Base-by-base conservation (phyloP, 768 basidiomycete genomes). In the Naganishia antarctica region DNA sequence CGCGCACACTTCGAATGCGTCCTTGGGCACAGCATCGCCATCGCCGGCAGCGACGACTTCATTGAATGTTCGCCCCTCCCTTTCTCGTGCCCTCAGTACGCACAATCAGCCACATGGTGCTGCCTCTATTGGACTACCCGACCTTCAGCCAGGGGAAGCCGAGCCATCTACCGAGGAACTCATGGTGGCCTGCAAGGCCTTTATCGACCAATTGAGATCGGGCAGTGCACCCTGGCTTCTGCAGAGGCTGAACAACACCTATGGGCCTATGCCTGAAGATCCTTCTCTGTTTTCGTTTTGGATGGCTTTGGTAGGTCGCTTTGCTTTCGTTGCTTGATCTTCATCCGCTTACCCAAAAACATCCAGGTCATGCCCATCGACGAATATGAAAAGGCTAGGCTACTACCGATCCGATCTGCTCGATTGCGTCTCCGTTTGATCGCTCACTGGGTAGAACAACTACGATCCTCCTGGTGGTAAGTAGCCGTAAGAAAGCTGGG, bases 201-300 rank as follows among this genome's bases (percentile, higher is more conserved):
- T 89, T 71, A 78, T 88, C 63, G 79, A 80, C 26, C 84, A 86
- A 66, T 79, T 88, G 11, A 76, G 83, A 62, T 80, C 80, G 2
- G 89, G 90, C 16, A 86, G 85, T 0, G 89, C 91, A 0, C 94
- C 93, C 12, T 97, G 94, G 93, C 86, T 97, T 37, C 85, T 90
- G 1, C 90, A 96, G 71, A 84, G 90, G 50, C 82, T 96, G 46
- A 85, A 88, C 72, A 84, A 83, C 70, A 85, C 86, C 0, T 88
- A 88, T 72, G 90, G 90, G 2, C 80, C 82, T 4, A 87, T 89
- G 81, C 91, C 91, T 0, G 68, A 68, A 4, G 87, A 91, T 75
- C 83, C 86, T 0, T 82, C 82, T 28, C 79, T 82, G 25, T 91
- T 94, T 76, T 84, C 85, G 34, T 96, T 88, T 77, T 94, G 90